A percentile compares a stretch with the other conserved stretches of the same genome.
Evolutionary conservation across 2,329 filamentous ascomycete species (phyloP).

Genomic region (Pseudogymnoascus sp.): DNA sequence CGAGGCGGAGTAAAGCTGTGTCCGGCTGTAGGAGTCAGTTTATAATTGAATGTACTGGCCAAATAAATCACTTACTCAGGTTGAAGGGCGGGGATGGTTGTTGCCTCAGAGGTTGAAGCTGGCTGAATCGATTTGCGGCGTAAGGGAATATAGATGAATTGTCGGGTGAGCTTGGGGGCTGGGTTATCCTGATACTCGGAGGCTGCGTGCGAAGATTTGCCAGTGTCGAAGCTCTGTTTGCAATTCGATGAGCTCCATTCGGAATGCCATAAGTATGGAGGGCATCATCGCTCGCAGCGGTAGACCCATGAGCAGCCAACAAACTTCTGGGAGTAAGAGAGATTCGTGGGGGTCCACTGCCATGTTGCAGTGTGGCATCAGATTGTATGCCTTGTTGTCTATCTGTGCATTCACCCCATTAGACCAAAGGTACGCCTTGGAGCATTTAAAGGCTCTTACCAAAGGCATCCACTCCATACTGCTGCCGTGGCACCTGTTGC

Average conservation of each 20-base stretch:
- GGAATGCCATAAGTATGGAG: background rate
- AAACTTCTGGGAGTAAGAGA: background rate
- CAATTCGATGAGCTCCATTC: background rate
- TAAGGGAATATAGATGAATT: conserved; percentile 16
- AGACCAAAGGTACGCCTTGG: background rate
- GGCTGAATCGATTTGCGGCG: conserved; percentile 14
- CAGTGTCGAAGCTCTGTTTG: background rate
- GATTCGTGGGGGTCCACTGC: background rate
- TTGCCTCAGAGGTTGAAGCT: conserved; percentile 22
- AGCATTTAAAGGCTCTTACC: background rate
- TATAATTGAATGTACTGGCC: background rate
- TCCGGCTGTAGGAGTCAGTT: background rate
- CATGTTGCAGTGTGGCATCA: background rate
- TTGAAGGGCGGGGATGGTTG: conserved; percentile 26
- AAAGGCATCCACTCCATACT: background rate
- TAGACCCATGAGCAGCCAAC: background rate
- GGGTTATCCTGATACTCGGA: background rate
- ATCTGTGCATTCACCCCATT: background rate
- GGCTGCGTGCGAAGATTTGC: conserved; percentile 7
- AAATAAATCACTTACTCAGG: conserved; percentile 19
- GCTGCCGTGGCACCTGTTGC: background rate
- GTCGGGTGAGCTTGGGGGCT: background rate
- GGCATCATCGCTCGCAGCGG: background rate
- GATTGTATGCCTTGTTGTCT: background rate
- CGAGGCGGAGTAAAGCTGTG: background rate